These are phyloP conservation scores for Lepraria neglecta DNA, from an alignment of 495 filamentous ascomycete species.

Conservation along the genomic window DNA sequence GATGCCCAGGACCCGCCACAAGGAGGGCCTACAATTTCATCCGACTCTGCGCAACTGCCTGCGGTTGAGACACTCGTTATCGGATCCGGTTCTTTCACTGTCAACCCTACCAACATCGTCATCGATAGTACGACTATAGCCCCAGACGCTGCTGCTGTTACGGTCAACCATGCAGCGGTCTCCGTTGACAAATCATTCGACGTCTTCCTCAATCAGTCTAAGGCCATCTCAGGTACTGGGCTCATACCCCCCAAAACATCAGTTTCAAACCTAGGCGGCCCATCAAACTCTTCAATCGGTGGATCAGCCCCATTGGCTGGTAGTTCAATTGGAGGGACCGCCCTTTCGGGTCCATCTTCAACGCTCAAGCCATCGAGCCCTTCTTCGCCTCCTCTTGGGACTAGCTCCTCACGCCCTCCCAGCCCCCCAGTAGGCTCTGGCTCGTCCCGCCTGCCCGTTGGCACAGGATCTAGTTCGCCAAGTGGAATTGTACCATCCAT, in stretches of 20 bases:
- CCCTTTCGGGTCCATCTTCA: neutral
- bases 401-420: neutral
- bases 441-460: neutral
- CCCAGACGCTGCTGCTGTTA: neutral
- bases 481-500: too few relatives aligned
- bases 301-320: too few relatives aligned
- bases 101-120: slow-evolving; percentile 17
- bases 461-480: neutral
- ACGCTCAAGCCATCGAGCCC: too few relatives aligned
- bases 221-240: too few relatives aligned
- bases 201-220: too few relatives aligned
- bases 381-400: neutral
- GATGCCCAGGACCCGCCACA: neutral
- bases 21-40: too few relatives aligned
- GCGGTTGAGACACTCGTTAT: slow-evolving; percentile 14
- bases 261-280: neutral
- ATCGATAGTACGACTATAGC: slow-evolving; percentile 9
- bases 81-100: neutral
- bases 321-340: too few relatives aligned
- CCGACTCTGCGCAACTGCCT: too few relatives aligned
- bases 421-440: neutral
- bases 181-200: neutral
- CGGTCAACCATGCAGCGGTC: neutral
- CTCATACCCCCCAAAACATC: too few relatives aligned
- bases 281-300: neutral